Evolutionary conservation across 352 stramenopile genomes (phyloP).

Genomic region (Poterioochromonas sp.): DNA sequence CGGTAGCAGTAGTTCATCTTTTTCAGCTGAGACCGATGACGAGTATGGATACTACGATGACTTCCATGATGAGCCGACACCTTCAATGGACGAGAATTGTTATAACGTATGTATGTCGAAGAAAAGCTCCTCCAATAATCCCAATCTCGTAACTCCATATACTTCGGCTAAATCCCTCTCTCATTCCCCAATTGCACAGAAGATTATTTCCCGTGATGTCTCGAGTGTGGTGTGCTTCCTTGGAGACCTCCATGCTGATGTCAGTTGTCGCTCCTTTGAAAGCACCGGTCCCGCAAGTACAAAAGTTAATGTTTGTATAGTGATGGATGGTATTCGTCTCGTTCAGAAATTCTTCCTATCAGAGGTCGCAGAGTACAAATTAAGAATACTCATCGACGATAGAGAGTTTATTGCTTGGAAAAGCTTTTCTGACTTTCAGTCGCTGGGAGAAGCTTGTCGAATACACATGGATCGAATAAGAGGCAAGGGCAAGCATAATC

Average conservation of each 20-base stretch:
- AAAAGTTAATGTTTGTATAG: constrained; percentile 17
- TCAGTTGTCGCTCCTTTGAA: constrained; percentile 25
- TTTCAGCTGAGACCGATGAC: constrained; percentile 10
- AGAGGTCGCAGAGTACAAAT: constrained; percentile 21
- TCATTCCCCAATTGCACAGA: constrained; percentile 11
- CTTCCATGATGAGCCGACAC: constrained; percentile 8
- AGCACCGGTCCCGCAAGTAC: constrained; percentile 5
- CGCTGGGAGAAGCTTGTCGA: constrained; percentile 16
- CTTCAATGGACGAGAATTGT: constrained; percentile 13
- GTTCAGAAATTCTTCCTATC: neutral
- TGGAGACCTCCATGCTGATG: constrained; percentile 8
- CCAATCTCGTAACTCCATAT: constrained; percentile 13
- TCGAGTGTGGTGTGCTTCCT: constrained; percentile 8
- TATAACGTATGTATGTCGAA: constrained; percentile 15
- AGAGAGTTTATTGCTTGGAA: constrained; percentile 25
- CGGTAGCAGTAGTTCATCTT: constrained; percentile 13
- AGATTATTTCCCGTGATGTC: constrained; percentile 13
- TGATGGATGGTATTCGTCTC: neutral
- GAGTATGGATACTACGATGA: constrained; percentile 13
- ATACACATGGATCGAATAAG: neutral
- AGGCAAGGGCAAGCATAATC: neutral
- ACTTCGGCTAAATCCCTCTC: constrained; percentile 10
- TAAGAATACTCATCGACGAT: neutral
- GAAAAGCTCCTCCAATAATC: constrained; percentile 13
- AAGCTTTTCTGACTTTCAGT: constrained; percentile 2